Percentiles rank a stretch among this genome's conserved stretches.
Evolutionary conservation across 2,329 filamentous ascomycete genomes (phyloP).

Genomic region (Pseudocercospora fijiensis): DNA sequence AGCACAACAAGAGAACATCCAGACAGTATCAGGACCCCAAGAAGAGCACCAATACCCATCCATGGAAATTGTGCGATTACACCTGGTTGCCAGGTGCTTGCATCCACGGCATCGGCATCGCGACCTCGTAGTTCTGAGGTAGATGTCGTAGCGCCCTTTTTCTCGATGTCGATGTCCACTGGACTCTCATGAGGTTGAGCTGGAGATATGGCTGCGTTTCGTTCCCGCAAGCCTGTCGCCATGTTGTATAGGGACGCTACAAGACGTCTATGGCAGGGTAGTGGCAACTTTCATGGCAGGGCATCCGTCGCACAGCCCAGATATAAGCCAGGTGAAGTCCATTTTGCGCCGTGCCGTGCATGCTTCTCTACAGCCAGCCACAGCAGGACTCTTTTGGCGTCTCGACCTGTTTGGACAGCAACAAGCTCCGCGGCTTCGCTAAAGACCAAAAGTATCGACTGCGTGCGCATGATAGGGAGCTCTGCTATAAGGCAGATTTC

Average conservation of each 20-base stretch:
- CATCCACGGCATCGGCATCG: neutral
- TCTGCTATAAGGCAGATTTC: constrained; percentile 2
- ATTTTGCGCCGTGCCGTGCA: neutral
- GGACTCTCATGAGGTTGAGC: neutral
- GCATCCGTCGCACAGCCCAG: neutral
- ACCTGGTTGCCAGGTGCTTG: constrained; percentile 3
- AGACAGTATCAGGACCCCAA: neutral
- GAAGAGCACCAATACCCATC: constrained; percentile 6
- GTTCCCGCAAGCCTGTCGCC: neutral
- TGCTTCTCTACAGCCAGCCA: neutral
- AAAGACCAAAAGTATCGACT: neutral
- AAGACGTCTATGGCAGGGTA: neutral
- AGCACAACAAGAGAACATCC: constrained; percentile 3
- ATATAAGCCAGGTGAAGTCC: neutral
- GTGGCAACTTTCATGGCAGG: neutral
- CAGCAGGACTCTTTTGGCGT: neutral
- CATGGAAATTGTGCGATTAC: constrained; percentile 2
- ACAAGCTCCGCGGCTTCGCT: neutral
- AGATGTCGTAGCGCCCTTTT: neutral
- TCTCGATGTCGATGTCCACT: neutral
- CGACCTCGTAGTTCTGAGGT: neutral
- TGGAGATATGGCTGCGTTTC: neutral
- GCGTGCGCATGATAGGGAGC: neutral
- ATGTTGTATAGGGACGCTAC: neutral
- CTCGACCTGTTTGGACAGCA: neutral